These are phyloP conservation scores for Ogataea trehalophila DNA, from an alignment of 805 yeast genomes.

Conservation along the genomic window DNA sequence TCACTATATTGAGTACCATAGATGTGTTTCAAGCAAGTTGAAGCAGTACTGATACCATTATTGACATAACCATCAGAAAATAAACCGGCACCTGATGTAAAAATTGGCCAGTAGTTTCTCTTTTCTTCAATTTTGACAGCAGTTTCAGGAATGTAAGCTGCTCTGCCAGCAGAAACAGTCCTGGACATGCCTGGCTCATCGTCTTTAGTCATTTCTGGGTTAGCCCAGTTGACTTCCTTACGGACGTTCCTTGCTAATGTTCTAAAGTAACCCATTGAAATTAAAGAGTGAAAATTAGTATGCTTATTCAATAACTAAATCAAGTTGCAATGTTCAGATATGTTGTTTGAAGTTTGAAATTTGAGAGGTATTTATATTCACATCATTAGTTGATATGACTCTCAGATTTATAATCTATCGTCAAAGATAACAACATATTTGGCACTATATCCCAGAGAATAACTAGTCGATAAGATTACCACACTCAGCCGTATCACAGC, in stretches of 20 bases:
- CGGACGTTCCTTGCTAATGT: background rate
- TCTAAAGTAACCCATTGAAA: background rate
- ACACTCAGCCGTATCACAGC: no score
- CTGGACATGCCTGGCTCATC: background rate
- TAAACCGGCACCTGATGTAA: conserved; percentile 87
- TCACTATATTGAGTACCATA: conserved; percentile 60
- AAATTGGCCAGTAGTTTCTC: conserved; percentile 52
- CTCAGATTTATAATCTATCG: no score
- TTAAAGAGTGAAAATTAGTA: no score
- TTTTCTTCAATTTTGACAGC: conserved; percentile 21
- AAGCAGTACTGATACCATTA: conserved; percentile 77
- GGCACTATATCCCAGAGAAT: no score
- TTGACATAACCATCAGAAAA: conserved; percentile 93
- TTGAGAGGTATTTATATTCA: no score
- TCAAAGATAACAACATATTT: no score
- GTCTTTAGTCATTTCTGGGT: background rate
- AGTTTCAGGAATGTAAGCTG: conserved; percentile 19
- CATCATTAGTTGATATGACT: no score
- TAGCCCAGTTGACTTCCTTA: conserved; percentile 2
- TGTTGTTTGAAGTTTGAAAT: no score
- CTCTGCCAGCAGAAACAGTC: conserved; percentile 13
- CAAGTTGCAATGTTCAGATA: no score
- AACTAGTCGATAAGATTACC: no score
- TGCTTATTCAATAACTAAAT: no score
- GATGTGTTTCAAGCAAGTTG: conserved; percentile 61